Base-by-base conservation (phyloP, 208 protist genomes). In the Strigomonas culicis region DNA sequence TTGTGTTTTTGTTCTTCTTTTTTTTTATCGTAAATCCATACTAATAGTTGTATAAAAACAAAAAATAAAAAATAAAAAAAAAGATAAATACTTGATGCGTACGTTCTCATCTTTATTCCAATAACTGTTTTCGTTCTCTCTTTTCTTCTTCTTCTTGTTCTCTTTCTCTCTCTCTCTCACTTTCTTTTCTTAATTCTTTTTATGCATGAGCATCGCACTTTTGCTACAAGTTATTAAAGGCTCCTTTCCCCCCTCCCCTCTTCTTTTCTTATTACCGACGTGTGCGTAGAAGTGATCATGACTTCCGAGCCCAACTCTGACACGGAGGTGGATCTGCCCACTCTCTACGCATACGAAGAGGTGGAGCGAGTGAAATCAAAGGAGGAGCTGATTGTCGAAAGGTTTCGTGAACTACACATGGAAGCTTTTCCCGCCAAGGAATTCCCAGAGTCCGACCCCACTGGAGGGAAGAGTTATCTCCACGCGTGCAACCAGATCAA, bases 331-430 rank as follows among this genome's bases (percentile, higher is more conserved):
- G 58, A 71, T 15, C 76, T 80, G 24, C 66, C 80, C 46, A 17
- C 70, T 19, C 31, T 95, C 1, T 70, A 63, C 21, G 84, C 80
- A 0, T 93, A 81, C 68, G 84, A 93, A 27, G 82, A 92, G 68
- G 76, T 80, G 58, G 34, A 74, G 19, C 50, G 64, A 6, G 58
- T 56, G 39, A 91, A 88, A 61, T 88, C 81, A 31, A 77, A 68
- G n/a, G 68, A 86, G 41, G 77, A 92, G 59, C 60, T 90, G n/a
- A 62, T 91, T 25, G 75, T 70, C 19, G 82, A 93, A 55, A 70
- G 89, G 44, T 68, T 93, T 15, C 56, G 63, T 27, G 70, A 67
- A 46, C 70, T 95, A 39, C 64, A 82, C 56, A 22, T 66, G 7
- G 93, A 82, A 61, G 43, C 59, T 21, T 94, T 93, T 62, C 49